These are phyloP conservation scores for Dysphania ambrosioides DNA, from an alignment of 148 eudicot species.

Conservation along the genomic window DNA sequence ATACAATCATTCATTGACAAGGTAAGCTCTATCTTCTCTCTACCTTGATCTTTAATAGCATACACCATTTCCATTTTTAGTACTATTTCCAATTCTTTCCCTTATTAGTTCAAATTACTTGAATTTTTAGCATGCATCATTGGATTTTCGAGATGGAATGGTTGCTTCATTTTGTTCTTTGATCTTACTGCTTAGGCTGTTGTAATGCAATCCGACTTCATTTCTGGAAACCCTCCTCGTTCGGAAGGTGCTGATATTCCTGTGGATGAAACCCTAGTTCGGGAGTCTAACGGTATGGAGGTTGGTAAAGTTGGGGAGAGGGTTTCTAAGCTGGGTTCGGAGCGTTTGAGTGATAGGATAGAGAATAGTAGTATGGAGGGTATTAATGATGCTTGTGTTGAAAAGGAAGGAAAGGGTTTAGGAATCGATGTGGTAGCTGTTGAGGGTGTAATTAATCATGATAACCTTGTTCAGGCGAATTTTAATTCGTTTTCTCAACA, in stretches of 20 bases:
- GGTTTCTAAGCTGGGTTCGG: not conserved
- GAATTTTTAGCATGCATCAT: not conserved
- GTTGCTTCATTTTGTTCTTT: not conserved
- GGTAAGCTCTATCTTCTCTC: not conserved
- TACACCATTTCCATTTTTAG: not conserved
- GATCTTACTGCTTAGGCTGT: not conserved
- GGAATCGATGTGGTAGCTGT: not conserved
- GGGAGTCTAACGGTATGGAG: slow-evolving; percentile 4
- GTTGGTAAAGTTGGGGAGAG: not conserved
- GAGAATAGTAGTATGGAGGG: not conserved
- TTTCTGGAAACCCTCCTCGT: not conserved
- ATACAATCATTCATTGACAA: not conserved
- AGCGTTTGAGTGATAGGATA: not conserved
- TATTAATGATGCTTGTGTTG: not conserved
- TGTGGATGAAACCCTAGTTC: slow-evolving; percentile 5
- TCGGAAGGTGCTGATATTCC: not conserved
- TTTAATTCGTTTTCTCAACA: not conserved
- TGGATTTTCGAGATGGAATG: not conserved
- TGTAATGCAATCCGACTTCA: slow-evolving; percentile 4
- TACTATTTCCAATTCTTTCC: not conserved
- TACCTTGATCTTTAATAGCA: not conserved
- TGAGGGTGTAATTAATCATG: slow-evolving; percentile 12
- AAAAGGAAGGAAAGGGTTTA: not conserved
- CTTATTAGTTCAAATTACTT: not conserved
- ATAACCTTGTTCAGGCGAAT: not conserved